Evolutionary conservation across 2,329 filamentous ascomycete species (phyloP).

Genomic region (Hypoxylon sp.): DNA sequence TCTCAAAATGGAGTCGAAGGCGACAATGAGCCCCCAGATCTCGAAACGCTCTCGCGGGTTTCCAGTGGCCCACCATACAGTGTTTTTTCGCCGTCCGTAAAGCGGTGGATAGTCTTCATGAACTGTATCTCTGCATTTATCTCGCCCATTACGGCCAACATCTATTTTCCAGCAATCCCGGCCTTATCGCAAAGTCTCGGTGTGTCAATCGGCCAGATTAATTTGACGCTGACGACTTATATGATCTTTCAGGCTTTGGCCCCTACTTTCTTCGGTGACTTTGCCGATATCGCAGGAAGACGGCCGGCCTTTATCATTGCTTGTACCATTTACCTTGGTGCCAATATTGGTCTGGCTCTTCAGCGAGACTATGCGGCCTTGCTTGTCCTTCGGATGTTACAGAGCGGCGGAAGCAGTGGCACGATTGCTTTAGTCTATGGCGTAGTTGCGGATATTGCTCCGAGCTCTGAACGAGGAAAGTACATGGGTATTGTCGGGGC

Average conservation of each 20-base stretch:
- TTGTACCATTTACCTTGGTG: constrained; percentile 70
- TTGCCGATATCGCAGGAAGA: constrained; percentile 73
- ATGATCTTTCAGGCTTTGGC: constrained; percentile 76
- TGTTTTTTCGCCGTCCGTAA: constrained; percentile 60
- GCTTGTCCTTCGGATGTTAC: constrained; percentile 72
- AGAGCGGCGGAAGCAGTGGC: constrained; percentile 75
- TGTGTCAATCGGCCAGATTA: constrained; percentile 60
- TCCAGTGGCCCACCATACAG: constrained; percentile 60
- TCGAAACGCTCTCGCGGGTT: constrained; percentile 56
- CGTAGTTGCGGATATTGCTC: constrained; percentile 79
- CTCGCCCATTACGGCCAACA: constrained; percentile 72
- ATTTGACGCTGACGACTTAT: constrained; percentile 71
- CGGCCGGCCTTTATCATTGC: constrained; percentile 73
- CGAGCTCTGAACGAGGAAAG: constrained; percentile 77
- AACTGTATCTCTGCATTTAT: constrained; percentile 68
- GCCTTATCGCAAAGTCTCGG: constrained; percentile 58
- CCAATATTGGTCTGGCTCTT: constrained; percentile 72
- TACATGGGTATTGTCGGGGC: constrained; percentile 79
- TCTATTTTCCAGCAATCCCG: constrained; percentile 65
- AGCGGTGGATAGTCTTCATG: constrained; percentile 68
- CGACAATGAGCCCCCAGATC: constrained; percentile 46
- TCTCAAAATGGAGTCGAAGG: constrained; percentile 34
- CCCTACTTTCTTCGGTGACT: constrained; percentile 73
- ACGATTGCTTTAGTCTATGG: constrained; percentile 80
- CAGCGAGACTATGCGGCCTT: constrained; percentile 71